These are phyloP conservation scores for Rubia peregrina DNA, from an alignment of 305 asterid genomes.

Conservation along the genomic window DNA sequence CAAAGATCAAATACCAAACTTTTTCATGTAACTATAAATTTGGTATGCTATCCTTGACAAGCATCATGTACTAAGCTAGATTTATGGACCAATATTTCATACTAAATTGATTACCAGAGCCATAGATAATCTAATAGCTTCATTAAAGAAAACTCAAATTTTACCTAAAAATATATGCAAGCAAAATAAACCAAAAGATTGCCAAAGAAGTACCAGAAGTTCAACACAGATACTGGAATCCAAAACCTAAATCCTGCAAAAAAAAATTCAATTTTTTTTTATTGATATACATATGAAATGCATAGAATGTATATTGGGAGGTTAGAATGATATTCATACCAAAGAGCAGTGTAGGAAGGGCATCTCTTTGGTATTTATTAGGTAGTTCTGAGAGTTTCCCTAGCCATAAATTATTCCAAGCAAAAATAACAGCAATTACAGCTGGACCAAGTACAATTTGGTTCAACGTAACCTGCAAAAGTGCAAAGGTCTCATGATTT, in stretches of 20 bases:
- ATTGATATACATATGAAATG: conserved; percentile 1
- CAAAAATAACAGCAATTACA: conserved; percentile 82
- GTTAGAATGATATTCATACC: conserved; percentile 34
- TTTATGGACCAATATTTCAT: neutral
- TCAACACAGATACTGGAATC: conserved; percentile 54
- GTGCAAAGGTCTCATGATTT: conserved; percentile 13
- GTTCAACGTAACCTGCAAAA: conserved; percentile 64
- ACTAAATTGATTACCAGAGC: neutral
- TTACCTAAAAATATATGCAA: neutral
- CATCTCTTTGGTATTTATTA: conserved; percentile 77
- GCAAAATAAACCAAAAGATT: neutral
- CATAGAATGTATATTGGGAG: conserved; percentile 7
- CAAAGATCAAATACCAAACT: neutral
- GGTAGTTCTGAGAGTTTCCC: conserved; percentile 90
- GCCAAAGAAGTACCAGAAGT: conserved; percentile 40
- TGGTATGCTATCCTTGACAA: neutral
- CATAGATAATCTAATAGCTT: neutral
- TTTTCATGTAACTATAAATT: neutral
- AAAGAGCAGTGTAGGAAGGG: conserved; percentile 66
- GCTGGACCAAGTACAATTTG: conserved; percentile 79
- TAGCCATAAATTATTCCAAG: conserved; percentile 87
- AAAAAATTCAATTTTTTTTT: neutral
- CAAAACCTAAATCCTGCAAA: conserved; percentile 57
- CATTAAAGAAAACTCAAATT: neutral
- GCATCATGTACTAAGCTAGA: conserved; percentile 1